Percentiles rank a stretch among this genome's conserved stretches.
These are phyloP conservation scores for Coprinopsis sp. DNA, from an alignment of 768 basidiomycete genomes.

Conservation along the genomic window DNA sequence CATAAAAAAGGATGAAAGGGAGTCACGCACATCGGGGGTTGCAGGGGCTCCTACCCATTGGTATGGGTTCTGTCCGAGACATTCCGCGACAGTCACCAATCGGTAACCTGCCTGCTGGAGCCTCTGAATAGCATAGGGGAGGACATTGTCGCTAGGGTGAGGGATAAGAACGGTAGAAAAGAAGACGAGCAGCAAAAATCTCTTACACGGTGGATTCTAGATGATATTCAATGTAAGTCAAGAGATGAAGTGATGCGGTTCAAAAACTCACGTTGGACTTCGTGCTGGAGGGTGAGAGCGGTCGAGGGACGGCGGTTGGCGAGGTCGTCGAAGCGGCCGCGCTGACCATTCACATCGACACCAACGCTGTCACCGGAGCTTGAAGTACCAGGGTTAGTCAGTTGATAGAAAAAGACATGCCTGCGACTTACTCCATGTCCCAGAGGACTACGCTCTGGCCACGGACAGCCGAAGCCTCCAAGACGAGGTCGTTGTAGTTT, in stretches of 20 bases:
- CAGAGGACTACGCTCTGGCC: conserved; percentile 31
- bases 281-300: conserved; percentile 38
- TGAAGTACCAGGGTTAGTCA: neutral
- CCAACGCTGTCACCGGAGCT: conserved; percentile 39
- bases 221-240: neutral
- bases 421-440: conserved; percentile 31
- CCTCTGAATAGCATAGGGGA: conserved; percentile 35
- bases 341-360: conserved; percentile 23
- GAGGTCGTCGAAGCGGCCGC: conserved; percentile 24
- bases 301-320: conserved; percentile 27
- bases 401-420: neutral
- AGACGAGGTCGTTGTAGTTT: conserved; percentile 34
- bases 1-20: neutral
- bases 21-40: conserved; percentile 26
- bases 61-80: conserved; percentile 35
- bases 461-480: conserved; percentile 20
- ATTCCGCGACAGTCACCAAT: conserved; percentile 40
- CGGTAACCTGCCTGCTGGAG: conserved; percentile 37
- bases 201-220: conserved; percentile 23
- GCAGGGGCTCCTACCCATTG: conserved; percentile 27
- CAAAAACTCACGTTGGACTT: conserved; percentile 13
- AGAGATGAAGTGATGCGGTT: conserved; percentile 5
- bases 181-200: neutral
- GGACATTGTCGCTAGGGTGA: conserved; percentile 23
- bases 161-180: neutral